These are phyloP conservation scores for Punctularia strigosozonata DNA, from an alignment of 768 basidiomycete genomes.

Conservation along the genomic window DNA sequence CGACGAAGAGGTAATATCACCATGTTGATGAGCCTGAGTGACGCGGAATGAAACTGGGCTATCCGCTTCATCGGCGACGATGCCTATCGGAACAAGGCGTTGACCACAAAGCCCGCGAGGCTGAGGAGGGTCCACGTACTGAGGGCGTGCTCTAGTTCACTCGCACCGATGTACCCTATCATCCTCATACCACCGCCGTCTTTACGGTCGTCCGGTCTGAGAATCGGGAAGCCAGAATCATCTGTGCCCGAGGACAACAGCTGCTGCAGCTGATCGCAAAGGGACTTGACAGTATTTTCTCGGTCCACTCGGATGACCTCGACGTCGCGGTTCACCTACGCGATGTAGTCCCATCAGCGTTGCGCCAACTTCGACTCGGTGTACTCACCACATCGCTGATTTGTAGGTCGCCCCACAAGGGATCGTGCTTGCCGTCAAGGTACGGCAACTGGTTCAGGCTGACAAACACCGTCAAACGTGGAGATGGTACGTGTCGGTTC, in stretches of 20 bases:
- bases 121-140: conserved; percentile 32
- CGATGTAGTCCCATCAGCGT: too few relatives aligned
- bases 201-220: conserved; percentile 32
- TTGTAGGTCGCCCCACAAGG: conserved; percentile 70
- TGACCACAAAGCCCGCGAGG: background rate
- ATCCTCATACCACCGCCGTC: conserved; percentile 37
- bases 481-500: background rate
- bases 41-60: conserved; percentile 56
- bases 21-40: conserved; percentile 23
- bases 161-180: conserved; percentile 85
- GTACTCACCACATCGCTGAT: conserved; percentile 67
- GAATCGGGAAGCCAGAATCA: conserved; percentile 81
- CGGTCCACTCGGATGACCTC: conserved; percentile 63
- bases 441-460: conserved; percentile 83
- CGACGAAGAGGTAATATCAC: conserved; percentile 38
- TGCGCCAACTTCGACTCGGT: too few relatives aligned
- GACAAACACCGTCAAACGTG: background rate
- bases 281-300: conserved; percentile 63
- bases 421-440: conserved; percentile 83
- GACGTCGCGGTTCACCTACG: conserved; percentile 53
- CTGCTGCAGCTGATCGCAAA: conserved; percentile 57
- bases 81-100: conserved; percentile 28
- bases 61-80: conserved; percentile 66
- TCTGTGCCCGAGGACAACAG: conserved; percentile 50
- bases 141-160: conserved; percentile 89